A percentile compares a stretch with the other conserved stretches of the same genome.
These are phyloP conservation scores for Aspergillus flavus DNA, from an alignment of 2,329 filamentous ascomycete species.

Conservation along the genomic window DNA sequence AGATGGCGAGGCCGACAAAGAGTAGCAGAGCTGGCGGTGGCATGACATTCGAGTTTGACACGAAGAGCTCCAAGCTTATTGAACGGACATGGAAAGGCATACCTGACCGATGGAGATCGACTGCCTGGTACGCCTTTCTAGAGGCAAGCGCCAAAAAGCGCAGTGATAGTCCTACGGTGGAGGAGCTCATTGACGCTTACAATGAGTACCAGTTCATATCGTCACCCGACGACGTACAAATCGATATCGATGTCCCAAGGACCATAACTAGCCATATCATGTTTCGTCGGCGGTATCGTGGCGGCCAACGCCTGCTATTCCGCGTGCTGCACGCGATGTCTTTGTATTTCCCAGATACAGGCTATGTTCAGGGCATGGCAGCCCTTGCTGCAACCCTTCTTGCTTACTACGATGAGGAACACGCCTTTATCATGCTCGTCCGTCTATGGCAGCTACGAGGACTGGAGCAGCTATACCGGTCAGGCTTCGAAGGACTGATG, in stretches of 20 bases:
- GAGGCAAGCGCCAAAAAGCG: constrained; percentile 71
- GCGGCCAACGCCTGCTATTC: constrained; percentile 89
- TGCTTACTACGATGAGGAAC: constrained; percentile 96
- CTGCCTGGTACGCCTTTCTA: constrained; percentile 94
- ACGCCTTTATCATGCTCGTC: constrained; percentile 94
- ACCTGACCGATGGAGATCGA: constrained; percentile 89
- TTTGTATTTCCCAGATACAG: constrained; percentile 85
- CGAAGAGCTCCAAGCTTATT: constrained; percentile 78
- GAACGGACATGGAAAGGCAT: constrained; percentile 97
- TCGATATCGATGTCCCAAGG: constrained; percentile 92
- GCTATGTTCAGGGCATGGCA: constrained; percentile 98
- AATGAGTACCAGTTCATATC: constrained; percentile 71
- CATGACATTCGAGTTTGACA: constrained; percentile 78
- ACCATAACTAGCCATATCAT: constrained; percentile 97
- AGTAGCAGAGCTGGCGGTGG: constrained; percentile 57
- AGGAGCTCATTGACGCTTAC: constrained; percentile 72
- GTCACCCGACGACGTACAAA: constrained; percentile 91
- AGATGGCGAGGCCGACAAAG: constrained; percentile 60
- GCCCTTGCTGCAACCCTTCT: constrained; percentile 87
- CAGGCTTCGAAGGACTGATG: constrained; percentile 85
- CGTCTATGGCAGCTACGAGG: constrained; percentile 89
- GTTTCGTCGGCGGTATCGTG: constrained; percentile 89
- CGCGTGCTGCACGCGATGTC: constrained; percentile 89
- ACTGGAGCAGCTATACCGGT: constrained; percentile 78
- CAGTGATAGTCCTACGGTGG: constrained; percentile 65